Evolutionary conservation across 495 filamentous ascomycete species (phyloP), one percentile per base, ranked within the genome.

Genomic region (Lasiosphaeria miniovina): DNA sequence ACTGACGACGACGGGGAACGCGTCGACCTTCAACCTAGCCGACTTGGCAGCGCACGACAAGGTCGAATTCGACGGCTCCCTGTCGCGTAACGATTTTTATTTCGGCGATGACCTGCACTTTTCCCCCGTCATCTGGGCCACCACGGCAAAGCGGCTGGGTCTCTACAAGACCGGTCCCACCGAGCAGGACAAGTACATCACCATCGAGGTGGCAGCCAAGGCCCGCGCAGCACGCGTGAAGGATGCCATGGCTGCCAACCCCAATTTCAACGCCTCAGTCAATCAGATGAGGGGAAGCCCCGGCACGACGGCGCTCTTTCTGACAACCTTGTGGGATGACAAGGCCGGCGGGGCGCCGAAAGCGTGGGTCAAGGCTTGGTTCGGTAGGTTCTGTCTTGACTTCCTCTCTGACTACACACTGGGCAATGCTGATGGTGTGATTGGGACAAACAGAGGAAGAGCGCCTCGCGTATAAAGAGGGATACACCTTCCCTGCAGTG

Each of bases 21-120:
- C 52, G 4, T 45, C 55, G 4, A 74, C 68, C 4, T 64, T 74
- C 46, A 56, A 72, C 53, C 61, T 74, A 0, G 59, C 59, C 14
- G 70, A 72, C 14, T 51, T 69, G 0, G 58, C 61, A 14, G 40
- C 52, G 46, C 70, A 72, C 54, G 58, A 67, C 56, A 50, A 58
- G 36, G 61, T 72, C 55, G 68, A 74, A 51, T 68, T 72, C 54
- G 70, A 74, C 55, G 70, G 66, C 0, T 66, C 60, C 5, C 60
- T 74, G 8, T 66, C 63, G 17, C 65, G 68, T 14, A 58, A 40
- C 45, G 71, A 74, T 57, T 50, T 61, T 12, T 60, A 14, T 49
- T 60, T 65, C 32, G 68, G 71, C 5, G 66, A 72, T 52, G 57
- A 67, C 49, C 38, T 52, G 8, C 48, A 58, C 41, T 74, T 74